Percentiles rank a stretch among this genome's conserved stretches.
phyloP scores from a whole-genome alignment of 768 basidiomycete genomes.

The Mycena vulgaris region DNA sequence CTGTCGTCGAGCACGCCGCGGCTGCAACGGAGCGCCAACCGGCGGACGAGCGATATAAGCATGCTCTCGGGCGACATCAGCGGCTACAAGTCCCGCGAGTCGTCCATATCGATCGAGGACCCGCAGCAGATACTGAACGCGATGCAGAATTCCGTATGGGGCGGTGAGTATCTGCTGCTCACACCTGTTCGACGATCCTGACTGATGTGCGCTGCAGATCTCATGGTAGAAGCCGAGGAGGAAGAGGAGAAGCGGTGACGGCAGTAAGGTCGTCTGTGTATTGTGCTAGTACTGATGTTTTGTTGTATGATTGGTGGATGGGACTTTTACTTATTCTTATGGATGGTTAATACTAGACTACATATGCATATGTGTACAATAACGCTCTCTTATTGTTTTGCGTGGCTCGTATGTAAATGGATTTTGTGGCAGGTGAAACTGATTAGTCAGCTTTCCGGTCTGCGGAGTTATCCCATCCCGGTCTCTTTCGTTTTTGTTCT shows the following conservation, averaged over 20 bases:
- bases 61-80: slow-evolving; percentile 67
- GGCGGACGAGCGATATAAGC: slow-evolving; percentile 73
- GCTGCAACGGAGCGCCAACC: slow-evolving; percentile 66
- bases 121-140: slow-evolving; percentile 37
- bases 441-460: too few relatives aligned
- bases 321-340: slow-evolving; percentile 10
- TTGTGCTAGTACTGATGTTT: not conserved
- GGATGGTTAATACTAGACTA: slow-evolving; percentile 38
- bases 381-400: slow-evolving; percentile 21
- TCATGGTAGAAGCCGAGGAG: slow-evolving; percentile 40
- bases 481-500: too few relatives aligned
- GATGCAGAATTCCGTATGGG: slow-evolving; percentile 39
- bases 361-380: slow-evolving; percentile 31
- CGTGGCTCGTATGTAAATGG: too few relatives aligned
- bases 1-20: slow-evolving; percentile 61
- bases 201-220: slow-evolving; percentile 17
- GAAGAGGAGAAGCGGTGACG: slow-evolving; percentile 34
- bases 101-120: slow-evolving; percentile 32
- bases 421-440: too few relatives aligned
- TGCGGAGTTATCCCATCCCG: too few relatives aligned
- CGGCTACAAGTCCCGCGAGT: slow-evolving; percentile 58
- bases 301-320: slow-evolving; percentile 22
- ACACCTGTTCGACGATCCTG: not conserved
- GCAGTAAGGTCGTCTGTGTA: not conserved
- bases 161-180: not conserved